Evolutionary conservation across 495 filamentous ascomycete genomes (phyloP).

Genomic region (Penicillium egyptiacum): DNA sequence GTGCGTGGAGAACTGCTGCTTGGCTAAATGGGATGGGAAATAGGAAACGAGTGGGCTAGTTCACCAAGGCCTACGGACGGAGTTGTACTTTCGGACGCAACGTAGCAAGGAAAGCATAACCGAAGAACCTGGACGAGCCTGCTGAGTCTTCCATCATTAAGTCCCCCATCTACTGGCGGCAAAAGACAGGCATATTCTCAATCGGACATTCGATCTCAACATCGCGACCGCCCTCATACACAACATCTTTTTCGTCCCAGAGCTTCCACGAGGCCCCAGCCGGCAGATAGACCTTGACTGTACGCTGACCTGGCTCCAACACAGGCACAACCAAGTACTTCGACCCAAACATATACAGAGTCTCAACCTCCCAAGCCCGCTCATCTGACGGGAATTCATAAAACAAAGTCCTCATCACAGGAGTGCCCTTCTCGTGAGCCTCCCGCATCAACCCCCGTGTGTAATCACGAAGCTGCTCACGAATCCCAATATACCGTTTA

Average conservation of each 20-base stretch:
- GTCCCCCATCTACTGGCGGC: slow-evolving; percentile 12
- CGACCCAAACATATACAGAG: slow-evolving; percentile 55
- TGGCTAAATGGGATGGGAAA: background rate
- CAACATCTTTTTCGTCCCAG: slow-evolving; percentile 27
- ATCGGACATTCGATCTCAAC: slow-evolving; percentile 48
- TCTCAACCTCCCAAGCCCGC: slow-evolving; percentile 49
- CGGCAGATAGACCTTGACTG: slow-evolving; percentile 48
- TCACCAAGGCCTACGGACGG: background rate
- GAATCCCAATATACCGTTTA: slow-evolving; percentile 52
- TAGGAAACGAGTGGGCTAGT: background rate
- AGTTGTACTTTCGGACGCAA: background rate
- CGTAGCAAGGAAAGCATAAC: background rate
- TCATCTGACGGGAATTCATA: slow-evolving; percentile 55
- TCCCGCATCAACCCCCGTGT: slow-evolving; percentile 51
- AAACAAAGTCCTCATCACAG: slow-evolving; percentile 57
- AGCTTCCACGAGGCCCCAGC: slow-evolving; percentile 44
- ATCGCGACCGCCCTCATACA: slow-evolving; percentile 36
- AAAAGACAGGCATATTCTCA: slow-evolving; percentile 53
- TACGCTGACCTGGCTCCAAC: slow-evolving; percentile 41
- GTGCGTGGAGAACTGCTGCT: too few relatives aligned
- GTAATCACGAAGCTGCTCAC: slow-evolving; percentile 54
- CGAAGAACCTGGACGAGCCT: too few relatives aligned
- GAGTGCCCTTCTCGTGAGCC: slow-evolving; percentile 54
- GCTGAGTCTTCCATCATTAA: background rate
- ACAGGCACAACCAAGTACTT: slow-evolving; percentile 56